phyloP scores from a whole-genome alignment of 2,329 filamentous ascomycete genomes.

The Penicillium oxalicum region DNA sequence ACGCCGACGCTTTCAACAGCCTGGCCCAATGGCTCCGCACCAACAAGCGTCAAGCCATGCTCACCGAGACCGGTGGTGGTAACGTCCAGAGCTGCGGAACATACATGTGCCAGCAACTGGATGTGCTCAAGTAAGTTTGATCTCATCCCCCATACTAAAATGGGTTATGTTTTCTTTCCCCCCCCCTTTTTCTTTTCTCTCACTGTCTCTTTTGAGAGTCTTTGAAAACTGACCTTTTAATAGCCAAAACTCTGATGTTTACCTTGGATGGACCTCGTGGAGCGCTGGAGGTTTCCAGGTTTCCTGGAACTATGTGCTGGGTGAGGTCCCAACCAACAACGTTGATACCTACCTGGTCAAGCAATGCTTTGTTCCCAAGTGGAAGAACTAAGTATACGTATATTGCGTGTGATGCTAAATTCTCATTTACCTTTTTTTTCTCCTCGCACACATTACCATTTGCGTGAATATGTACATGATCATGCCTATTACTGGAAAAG shows the following conservation, averaged over 20 bases:
- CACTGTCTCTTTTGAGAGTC: too few relatives aligned
- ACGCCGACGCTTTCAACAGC: not conserved
- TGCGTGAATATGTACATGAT: too few relatives aligned
- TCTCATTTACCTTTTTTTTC: too few relatives aligned
- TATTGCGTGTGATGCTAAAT: not conserved
- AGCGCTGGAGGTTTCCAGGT: not conserved
- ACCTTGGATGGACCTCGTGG: slow-evolving; percentile 1
- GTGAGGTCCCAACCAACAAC: not conserved
- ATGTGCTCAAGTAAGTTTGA: not conserved
- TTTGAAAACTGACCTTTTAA: not conserved
- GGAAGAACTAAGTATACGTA: not conserved
- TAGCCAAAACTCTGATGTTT: not conserved
- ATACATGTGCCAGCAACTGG: not conserved
- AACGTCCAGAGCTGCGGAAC: not conserved
- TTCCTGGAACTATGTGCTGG: not conserved
- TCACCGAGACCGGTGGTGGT: not conserved
- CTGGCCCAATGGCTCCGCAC: not conserved
- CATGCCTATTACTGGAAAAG: too few relatives aligned
- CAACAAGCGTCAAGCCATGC: not conserved
- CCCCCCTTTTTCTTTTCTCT: too few relatives aligned
- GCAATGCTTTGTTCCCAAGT: slow-evolving; percentile 1
- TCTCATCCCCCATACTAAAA: too few relatives aligned
- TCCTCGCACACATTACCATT: too few relatives aligned
- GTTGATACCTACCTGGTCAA: not conserved
- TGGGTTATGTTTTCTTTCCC: too few relatives aligned